Base-by-base conservation (phyloP, 2,329 filamentous ascomycete species). In the Monosporascus ibericus region DNA sequence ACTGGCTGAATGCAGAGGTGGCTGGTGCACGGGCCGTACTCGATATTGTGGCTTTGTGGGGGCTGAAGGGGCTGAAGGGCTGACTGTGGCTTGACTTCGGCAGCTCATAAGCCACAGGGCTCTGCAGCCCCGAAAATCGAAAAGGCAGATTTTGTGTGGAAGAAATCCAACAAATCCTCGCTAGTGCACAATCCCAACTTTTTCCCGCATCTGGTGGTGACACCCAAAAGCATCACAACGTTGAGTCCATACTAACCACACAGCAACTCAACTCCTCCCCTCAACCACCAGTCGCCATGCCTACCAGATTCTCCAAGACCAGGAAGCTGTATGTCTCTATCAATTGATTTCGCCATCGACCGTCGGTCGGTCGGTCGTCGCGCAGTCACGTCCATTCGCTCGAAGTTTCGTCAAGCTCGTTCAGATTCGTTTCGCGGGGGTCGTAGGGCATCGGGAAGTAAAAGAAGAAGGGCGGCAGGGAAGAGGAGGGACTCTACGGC, bases 221-320 rank as follows among this genome's bases (percentile, higher is more conserved):
- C 42, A 27, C 6, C 42, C 24, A 46, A 44, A 44, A 18, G 24
- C 27, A 30, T 30, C 27, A 27, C 27, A 30, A 30, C n/a, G 40
- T 44, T 44, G 40, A 44, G 40, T 22, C 47, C 46, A 37, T 46
- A 30, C 42, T 46, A 46, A 46, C 42, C 24, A 46, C 42, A 46
- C 42, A 46, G 56, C 55, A 60, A 54, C 55, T 52, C 50, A 53
- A 52, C 52, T 39, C 48, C 48, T 57, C 52, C 68, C 72, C 67
- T 67, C 68, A 68, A 60, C 62, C 60, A 68, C 56, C 54, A 55
- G 57, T 58, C 59, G 53, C 60, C 72, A 86, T 86, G 85, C 86
- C 86, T 84, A 88, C 86, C 75, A 79, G 85, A 75, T 79, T 85
- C 65, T 81, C 80, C 70, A 87, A 88, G 78, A 89, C 86, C 75